Evolutionary conservation across 805 yeast genomes (phyloP).

Genomic region (Kockiozyma suomiensis): DNA sequence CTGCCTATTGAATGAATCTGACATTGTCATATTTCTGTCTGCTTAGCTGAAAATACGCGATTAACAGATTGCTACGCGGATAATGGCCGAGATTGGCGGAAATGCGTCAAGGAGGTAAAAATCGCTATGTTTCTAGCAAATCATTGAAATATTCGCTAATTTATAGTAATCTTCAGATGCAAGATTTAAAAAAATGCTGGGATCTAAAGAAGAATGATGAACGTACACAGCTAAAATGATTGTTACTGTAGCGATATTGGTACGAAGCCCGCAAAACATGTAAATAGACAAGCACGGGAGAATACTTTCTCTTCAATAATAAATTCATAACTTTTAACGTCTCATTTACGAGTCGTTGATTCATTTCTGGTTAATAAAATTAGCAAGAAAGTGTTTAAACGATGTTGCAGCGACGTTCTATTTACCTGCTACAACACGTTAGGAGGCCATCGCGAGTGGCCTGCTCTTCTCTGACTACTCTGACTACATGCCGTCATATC

Average conservation of each 20-base stretch:
- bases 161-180: constrained; percentile 48
- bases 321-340: no score
- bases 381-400: neutral
- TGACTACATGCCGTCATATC: no score
- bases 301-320: no score
- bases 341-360: neutral
- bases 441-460: neutral
- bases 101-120: constrained; percentile 66
- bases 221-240: constrained; percentile 40
- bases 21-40: neutral
- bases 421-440: neutral
- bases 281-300: neutral
- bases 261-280: neutral
- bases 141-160: no score
- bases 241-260: neutral
- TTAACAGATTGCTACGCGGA: constrained; percentile 80
- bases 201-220: constrained; percentile 55
- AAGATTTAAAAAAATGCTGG: constrained; percentile 67
- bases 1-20: neutral
- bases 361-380: neutral
- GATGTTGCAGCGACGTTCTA: neutral
- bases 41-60: constrained; percentile 62
- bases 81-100: constrained; percentile 72
- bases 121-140: no score
- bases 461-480: neutral